A percentile compares a stretch with the other conserved stretches of the same genome.
phyloP scores from a whole-genome alignment of 345 rosid species.

The Litchi chinensis region DNA sequence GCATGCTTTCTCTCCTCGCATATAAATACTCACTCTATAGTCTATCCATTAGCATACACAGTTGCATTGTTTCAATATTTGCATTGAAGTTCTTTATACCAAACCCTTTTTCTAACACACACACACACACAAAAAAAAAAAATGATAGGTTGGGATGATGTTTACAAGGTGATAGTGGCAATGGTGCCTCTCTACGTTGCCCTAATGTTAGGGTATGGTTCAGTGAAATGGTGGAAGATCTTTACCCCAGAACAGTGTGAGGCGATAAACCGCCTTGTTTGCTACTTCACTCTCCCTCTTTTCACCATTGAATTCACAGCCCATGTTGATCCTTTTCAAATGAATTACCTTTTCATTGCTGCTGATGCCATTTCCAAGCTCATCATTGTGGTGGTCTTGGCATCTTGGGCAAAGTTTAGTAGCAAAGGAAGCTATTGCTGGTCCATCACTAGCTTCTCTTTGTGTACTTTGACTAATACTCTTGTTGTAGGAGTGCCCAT shows the following conservation, averaged over 20 bases:
- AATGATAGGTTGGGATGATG: constrained; percentile 81
- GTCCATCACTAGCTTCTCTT: constrained; percentile 82
- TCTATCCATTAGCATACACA: not conserved
- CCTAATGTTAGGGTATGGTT: constrained; percentile 75
- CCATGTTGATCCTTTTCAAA: constrained; percentile 70
- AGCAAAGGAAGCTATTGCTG: constrained; percentile 69
- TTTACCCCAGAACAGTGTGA: constrained; percentile 75
- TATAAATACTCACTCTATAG: constrained; percentile 1
- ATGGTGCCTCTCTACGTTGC: constrained; percentile 86
- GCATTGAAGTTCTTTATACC: not conserved
- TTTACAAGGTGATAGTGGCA: constrained; percentile 76
- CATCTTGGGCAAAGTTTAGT: constrained; percentile 64
- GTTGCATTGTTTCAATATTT: not conserved
- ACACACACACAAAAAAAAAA: too few species aligned
- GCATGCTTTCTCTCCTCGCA: not conserved
- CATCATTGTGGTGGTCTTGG: constrained; percentile 53
- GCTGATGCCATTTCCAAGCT: constrained; percentile 75
- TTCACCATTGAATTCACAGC: constrained; percentile 74
- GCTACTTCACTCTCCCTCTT: constrained; percentile 82
- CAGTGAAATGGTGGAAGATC: constrained; percentile 86
- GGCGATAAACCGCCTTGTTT: constrained; percentile 74
- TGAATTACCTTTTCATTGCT: constrained; percentile 63
- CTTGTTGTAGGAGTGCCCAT: constrained; percentile 79
- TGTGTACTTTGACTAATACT: constrained; percentile 66
- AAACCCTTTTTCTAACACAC: not conserved